Evolutionary conservation across 2,329 filamentous ascomycete genomes (phyloP), one percentile per base, ranked within the genome.

Genomic region (Colletotrichum sp.): DNA sequence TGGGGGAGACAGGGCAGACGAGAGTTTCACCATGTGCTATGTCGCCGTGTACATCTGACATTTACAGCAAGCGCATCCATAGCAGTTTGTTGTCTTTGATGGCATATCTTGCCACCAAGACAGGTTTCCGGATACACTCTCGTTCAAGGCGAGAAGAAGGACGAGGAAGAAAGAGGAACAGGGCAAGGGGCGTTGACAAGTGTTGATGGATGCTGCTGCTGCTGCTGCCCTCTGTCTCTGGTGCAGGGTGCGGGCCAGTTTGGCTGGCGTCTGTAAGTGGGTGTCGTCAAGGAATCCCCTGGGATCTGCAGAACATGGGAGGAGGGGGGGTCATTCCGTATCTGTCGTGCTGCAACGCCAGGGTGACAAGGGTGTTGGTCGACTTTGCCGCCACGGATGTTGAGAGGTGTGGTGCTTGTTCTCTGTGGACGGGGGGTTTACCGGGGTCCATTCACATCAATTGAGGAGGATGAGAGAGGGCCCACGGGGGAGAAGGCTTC

Each of bases 331-430:
- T 39, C 30, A 71, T 71, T 76, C 72, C 70, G 74, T 73, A 76
- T 76, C 74, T 76, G 74, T 73, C 65, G 74, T 76, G 74, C 70
- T 76, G 73, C 74, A 69, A 76, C 74, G 59, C 74, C 70, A 69
- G 70, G 59, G 26, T 44, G 59, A 65, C 74, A 73, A 49, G 70
- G 74, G 44, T 59, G 65, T 65, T n/a, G 44, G 64, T 69, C 34
- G 74, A 73, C 70, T 73, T 73, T 69, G 70, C 70, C 74, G 74
- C 74, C 74, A 69, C 64, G 60, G 28, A 49, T 44, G 36, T 44
- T 32, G 57, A 28, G 28, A 62, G 28, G 59, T 49, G 39, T 49
- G 39, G 34, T 65, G 28, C 15, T 36, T 62, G 28, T 70, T 21
- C 21, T 18, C 57, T 71, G 44, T 39, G 52, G 44, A 52, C 44